A percentile compares a stretch with the other conserved stretches of the same genome.
phyloP scores from a whole-genome alignment of 2,329 filamentous ascomycete genomes.

The Colletotrichum sp. region DNA sequence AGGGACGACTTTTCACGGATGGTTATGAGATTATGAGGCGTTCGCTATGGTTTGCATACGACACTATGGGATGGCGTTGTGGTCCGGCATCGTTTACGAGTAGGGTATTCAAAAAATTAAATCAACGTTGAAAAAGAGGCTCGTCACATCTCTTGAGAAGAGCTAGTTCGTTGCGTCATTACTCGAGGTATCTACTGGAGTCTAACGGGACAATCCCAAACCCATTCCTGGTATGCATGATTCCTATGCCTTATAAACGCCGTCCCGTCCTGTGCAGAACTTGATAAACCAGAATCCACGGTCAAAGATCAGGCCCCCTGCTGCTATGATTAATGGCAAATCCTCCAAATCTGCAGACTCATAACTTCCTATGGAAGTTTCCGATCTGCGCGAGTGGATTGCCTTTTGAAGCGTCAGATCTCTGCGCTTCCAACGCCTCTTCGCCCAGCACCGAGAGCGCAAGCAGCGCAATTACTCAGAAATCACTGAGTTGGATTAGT shows the following conservation, averaged over 20 bases:
- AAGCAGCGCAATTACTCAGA: not conserved
- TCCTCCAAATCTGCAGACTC: not conserved
- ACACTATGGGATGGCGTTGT: not conserved
- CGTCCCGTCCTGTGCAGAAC: not conserved
- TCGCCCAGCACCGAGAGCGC: not conserved
- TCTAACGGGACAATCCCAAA: constrained; percentile 15
- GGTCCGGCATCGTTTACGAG: not conserved
- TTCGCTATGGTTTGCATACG: not conserved
- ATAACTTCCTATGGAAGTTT: not conserved
- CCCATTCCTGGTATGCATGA: constrained; percentile 18
- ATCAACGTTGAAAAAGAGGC: not conserved
- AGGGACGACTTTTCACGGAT: not conserved
- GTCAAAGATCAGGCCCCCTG: not conserved
- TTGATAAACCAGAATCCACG: not conserved
- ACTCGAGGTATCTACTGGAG: constrained; percentile 21
- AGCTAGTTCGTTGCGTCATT: constrained; percentile 17
- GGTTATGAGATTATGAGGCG: constrained; percentile 10
- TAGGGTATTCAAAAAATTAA: not conserved
- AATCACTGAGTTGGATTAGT: not conserved
- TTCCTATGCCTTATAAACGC: constrained; percentile 15
- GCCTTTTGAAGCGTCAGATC: not conserved
- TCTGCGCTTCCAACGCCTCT: not conserved
- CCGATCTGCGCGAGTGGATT: not conserved
- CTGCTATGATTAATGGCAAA: not conserved
- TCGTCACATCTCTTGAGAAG: not conserved